Percentiles rank a stretch among this genome's conserved stretches.
phyloP scores from a whole-genome alignment of 2,329 filamentous ascomycete genomes.

The Fusarium brevicatenulatum region DNA sequence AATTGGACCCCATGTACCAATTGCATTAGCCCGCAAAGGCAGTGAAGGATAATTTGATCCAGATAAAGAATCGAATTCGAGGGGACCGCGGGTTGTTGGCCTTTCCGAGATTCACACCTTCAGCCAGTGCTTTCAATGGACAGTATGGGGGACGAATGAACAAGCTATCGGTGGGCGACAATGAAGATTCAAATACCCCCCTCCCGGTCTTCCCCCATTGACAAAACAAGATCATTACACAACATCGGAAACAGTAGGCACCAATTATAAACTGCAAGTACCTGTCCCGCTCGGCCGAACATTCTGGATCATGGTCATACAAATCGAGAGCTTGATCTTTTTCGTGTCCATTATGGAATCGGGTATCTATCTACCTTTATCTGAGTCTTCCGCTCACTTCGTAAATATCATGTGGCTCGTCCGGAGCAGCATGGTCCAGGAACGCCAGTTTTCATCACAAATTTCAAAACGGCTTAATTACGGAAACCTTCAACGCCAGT shows the following conservation, averaged over 20 bases:
- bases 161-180: neutral
- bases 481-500: constrained; percentile 22
- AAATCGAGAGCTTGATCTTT: neutral
- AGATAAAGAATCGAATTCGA: neutral
- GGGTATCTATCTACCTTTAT: constrained; percentile 37
- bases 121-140: neutral
- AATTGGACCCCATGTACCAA: neutral
- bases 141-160: neutral
- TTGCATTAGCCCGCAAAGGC: constrained; percentile 12
- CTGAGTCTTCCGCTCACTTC: constrained; percentile 13
- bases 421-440: constrained; percentile 9
- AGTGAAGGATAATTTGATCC: neutral
- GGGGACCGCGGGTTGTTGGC: neutral
- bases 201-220: neutral
- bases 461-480: constrained; percentile 8
- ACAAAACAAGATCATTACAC: neutral
- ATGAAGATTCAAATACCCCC: neutral
- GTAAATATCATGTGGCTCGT: constrained; percentile 12
- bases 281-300: neutral
- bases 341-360: constrained; percentile 14
- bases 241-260: neutral
- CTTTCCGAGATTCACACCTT: neutral
- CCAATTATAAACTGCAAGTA: neutral
- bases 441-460: constrained; percentile 16
- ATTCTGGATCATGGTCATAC: neutral